Percentiles rank a stretch among this genome's conserved stretches.
Evolutionary conservation across 805 yeast genomes (phyloP).

Genomic region (Clavispora fructus): DNA sequence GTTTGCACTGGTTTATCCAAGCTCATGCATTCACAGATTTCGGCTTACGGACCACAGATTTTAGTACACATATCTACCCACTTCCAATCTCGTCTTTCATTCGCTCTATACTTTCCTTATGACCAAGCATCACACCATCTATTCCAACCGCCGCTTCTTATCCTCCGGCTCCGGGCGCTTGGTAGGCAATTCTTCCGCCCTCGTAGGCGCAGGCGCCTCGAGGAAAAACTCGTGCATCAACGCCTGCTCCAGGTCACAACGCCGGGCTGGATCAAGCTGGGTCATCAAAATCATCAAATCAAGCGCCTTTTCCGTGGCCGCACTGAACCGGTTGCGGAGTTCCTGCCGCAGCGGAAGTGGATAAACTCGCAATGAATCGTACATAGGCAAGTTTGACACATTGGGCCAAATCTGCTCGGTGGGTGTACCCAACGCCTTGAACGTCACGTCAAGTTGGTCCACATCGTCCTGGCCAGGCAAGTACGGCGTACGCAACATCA

Average conservation of each 20-base stretch:
- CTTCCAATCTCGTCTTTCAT: too few species aligned
- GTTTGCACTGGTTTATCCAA: too few species aligned
- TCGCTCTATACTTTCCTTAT: too few species aligned
- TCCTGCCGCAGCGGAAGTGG: slow-evolving; percentile 83
- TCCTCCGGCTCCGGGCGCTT: slow-evolving; percentile 19
- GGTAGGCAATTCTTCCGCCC: slow-evolving; percentile 59
- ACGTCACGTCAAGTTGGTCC: slow-evolving; percentile 90
- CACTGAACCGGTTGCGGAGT: slow-evolving; percentile 75
- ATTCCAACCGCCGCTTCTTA: slow-evolving; percentile 13
- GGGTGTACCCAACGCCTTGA: slow-evolving; percentile 94
- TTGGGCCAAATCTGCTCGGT: slow-evolving; percentile 90
- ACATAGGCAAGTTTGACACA: slow-evolving; percentile 72
- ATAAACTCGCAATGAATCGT: slow-evolving; percentile 65
- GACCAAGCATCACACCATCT: too few species aligned
- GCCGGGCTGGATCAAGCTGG: slow-evolving; percentile 67
- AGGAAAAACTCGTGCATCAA: slow-evolving; percentile 61
- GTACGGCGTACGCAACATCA: slow-evolving; percentile 93
- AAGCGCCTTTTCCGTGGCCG: slow-evolving; percentile 82
- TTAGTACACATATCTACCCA: too few species aligned
- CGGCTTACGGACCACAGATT: background rate
- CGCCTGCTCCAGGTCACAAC: slow-evolving; percentile 63
- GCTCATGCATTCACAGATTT: too few species aligned
- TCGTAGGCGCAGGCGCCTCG: slow-evolving; percentile 72
- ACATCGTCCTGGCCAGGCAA: slow-evolving; percentile 87
- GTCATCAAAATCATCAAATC: slow-evolving; percentile 71